Conservation (phyloP, 495 filamentous ascomycete genomes). For the Hypoxylon subgilvum region DNA sequence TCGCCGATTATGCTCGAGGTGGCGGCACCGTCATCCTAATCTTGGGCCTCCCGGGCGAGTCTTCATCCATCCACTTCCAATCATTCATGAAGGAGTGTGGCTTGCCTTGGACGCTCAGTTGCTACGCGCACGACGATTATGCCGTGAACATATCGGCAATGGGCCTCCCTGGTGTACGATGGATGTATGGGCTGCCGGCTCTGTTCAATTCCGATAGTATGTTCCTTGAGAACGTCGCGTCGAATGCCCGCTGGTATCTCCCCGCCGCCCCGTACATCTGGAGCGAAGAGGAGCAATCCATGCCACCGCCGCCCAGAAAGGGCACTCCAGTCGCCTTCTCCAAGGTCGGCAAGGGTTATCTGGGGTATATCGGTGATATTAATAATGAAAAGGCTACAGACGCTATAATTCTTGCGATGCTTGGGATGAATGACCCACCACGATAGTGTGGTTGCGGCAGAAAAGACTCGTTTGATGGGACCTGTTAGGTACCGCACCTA, state of each 20-base stretch:
- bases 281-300: neutral
- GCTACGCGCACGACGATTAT: neutral
- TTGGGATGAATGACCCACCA: neutral
- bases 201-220: neutral
- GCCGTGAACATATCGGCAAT: neutral
- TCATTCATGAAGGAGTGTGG: constrained; percentile 3
- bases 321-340: neutral
- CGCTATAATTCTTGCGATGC: neutral
- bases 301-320: neutral
- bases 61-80: neutral
- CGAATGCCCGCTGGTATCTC: constrained; percentile 1
- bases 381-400: neutral
- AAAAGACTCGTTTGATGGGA: too few species aligned
- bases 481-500: too few species aligned
- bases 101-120: neutral
- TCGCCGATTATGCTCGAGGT: neutral
- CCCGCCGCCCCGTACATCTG: neutral
- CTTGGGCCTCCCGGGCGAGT: neutral
- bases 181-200: constrained; percentile 2
- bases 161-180: neutral
- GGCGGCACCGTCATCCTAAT: neutral
- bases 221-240: neutral
- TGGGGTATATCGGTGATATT: neutral
- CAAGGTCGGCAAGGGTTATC: neutral
- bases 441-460: too few species aligned